Conservation (phyloP, 2,329 filamentous ascomycete species). For the Penicillium digitatum region DNA sequence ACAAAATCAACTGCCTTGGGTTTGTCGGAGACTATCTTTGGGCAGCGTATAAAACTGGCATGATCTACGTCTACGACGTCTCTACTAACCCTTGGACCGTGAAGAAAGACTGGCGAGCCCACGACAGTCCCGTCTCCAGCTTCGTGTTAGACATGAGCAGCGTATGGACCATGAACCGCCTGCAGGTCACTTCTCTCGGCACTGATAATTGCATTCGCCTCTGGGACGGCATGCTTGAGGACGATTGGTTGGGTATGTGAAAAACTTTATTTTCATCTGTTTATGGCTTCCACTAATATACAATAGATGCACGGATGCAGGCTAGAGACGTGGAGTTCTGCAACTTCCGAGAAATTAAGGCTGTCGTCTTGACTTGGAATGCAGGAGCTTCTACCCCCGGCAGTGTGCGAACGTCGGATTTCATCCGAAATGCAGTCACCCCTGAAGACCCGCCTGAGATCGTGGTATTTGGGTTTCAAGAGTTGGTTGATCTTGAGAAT, state of each 20-base stretch:
- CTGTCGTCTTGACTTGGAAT: constrained; percentile 90
- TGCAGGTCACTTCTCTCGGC: constrained; percentile 82
- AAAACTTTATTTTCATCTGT: not conserved
- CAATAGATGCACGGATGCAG: constrained; percentile 75
- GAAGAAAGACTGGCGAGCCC: constrained; percentile 92
- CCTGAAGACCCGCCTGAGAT: constrained; percentile 80
- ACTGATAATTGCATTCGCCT: constrained; percentile 77
- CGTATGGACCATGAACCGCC: constrained; percentile 76
- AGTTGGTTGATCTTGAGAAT: constrained; percentile 95
- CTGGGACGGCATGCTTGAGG: constrained; percentile 90
- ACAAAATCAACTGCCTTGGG: constrained; percentile 86
- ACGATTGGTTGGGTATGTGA: constrained; percentile 76
- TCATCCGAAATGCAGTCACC: constrained; percentile 75
- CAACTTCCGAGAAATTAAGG: constrained; percentile 74
- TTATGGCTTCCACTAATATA: constrained; percentile 15
- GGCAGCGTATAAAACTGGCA: constrained; percentile 93
- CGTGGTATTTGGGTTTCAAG: constrained; percentile 93
- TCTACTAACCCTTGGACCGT: constrained; percentile 77
- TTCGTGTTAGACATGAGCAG: constrained; percentile 75
- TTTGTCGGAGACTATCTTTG: constrained; percentile 80
- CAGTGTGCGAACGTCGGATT: constrained; percentile 70
- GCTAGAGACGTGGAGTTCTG: constrained; percentile 77
- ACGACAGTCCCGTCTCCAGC: constrained; percentile 74
- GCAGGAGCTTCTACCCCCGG: constrained; percentile 92
- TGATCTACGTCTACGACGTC: constrained; percentile 88